Conservation (phyloP, 108 stramenopile species). For the Nitzschia sp. region DNA sequence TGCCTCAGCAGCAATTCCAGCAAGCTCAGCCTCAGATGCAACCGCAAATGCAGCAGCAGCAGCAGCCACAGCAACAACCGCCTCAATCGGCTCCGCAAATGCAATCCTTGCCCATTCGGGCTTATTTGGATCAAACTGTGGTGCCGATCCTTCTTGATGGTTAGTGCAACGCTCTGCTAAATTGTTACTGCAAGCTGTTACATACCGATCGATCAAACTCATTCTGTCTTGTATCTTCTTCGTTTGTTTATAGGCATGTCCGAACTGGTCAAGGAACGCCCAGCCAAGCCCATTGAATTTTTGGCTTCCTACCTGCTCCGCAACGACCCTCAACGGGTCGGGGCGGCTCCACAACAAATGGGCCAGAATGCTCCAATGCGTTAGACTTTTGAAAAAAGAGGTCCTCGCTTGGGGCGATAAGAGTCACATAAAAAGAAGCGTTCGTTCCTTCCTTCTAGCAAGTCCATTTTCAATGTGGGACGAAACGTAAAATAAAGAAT, state of each 20-base stretch:
- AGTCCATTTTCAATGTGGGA: too few species aligned
- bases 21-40: conserved; percentile 5
- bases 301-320: conserved; percentile 93
- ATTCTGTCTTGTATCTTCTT: not conserved
- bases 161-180: conserved; percentile 23
- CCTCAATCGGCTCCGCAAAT: conserved; percentile 36
- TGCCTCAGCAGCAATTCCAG: conserved; percentile 21
- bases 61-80: conserved; percentile 30
- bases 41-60: conserved; percentile 26
- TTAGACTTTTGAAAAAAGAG: too few species aligned
- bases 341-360: not conserved
- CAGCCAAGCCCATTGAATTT: conserved; percentile 96
- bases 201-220: too few species aligned
- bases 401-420: too few species aligned
- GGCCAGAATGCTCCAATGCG: conserved; percentile 7
- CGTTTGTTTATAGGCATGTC: conserved; percentile 78
- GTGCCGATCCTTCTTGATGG: conserved; percentile 97
- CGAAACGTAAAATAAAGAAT: too few species aligned
- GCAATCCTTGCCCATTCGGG: conserved; percentile 94
- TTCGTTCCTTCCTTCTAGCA: too few species aligned
- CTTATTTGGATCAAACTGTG: conserved; percentile 99
- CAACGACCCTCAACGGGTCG: conserved; percentile 89
- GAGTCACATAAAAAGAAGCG: too few species aligned
- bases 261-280: conserved; percentile 97
- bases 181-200: too few species aligned